A percentile compares a stretch with the other conserved stretches of the same genome.
Evolutionary conservation across 2,329 filamentous ascomycete species (phyloP).

Genomic region (Talaromyces amestolkiae): DNA sequence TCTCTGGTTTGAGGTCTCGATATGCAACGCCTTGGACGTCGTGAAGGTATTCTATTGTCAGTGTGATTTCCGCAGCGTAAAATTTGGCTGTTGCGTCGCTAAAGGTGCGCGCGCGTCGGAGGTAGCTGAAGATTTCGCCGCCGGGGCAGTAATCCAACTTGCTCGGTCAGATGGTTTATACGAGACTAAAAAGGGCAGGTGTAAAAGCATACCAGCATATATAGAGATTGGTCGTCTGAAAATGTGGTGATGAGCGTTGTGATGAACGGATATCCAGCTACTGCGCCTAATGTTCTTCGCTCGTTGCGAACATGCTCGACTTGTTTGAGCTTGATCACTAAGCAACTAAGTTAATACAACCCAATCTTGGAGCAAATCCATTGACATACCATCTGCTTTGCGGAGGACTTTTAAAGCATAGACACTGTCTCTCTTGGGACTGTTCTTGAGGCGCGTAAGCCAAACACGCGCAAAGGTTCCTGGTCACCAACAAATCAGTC

Average conservation of each 20-base stretch:
- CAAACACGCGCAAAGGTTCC: slow-evolving; percentile 54
- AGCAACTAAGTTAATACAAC: slow-evolving; percentile 17
- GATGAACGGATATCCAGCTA: slow-evolving; percentile 65
- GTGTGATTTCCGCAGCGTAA: slow-evolving; percentile 64
- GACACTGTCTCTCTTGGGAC: slow-evolving; percentile 30
- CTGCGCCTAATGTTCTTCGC: slow-evolving; percentile 60
- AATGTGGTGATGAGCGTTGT: slow-evolving; percentile 64
- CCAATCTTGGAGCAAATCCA: background rate
- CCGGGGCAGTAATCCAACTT: slow-evolving; percentile 66
- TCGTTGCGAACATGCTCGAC: slow-evolving; percentile 68
- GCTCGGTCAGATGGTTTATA: background rate
- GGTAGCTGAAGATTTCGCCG: slow-evolving; percentile 65
- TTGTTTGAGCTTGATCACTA: slow-evolving; percentile 61
- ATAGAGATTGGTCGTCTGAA: slow-evolving; percentile 59
- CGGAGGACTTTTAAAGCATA: slow-evolving; percentile 52
- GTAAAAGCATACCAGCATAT: slow-evolving; percentile 46
- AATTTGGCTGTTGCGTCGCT: slow-evolving; percentile 62
- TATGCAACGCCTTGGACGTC: slow-evolving; percentile 64
- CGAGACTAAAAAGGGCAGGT: background rate
- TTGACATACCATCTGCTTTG: slow-evolving; percentile 47
- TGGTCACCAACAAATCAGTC: slow-evolving; percentile 23
- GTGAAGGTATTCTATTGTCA: slow-evolving; percentile 64
- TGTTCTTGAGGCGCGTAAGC: slow-evolving; percentile 45
- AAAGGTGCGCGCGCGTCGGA: slow-evolving; percentile 61
- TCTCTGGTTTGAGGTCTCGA: slow-evolving; percentile 65